Evolutionary conservation across 2,329 filamentous ascomycete species (phyloP).

Genomic region (Rutstroemia sydowiana): DNA sequence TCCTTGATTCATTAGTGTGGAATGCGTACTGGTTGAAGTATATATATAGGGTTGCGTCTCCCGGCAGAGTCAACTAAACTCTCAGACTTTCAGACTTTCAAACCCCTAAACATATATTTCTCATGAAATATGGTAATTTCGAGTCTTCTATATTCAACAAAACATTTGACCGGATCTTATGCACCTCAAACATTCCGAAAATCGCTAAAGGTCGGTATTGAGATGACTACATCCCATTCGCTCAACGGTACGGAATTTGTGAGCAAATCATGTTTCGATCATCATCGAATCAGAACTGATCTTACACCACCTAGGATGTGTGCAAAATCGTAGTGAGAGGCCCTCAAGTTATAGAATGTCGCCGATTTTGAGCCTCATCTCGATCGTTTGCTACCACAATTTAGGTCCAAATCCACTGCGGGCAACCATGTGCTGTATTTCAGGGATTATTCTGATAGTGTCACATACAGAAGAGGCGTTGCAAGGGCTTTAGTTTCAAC

Average conservation of each 20-base stretch:
- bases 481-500: neutral
- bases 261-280: constrained; percentile 8
- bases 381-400: neutral
- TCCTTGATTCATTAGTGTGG: constrained; percentile 15
- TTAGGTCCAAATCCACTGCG: neutral
- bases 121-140: neutral
- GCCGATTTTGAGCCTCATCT: constrained; percentile 5
- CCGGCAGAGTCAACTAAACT: neutral
- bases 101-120: neutral
- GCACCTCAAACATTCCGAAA: constrained; percentile 16
- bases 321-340: neutral
- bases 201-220: constrained; percentile 24
- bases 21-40: constrained; percentile 7
- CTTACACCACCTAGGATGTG: neutral
- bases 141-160: neutral
- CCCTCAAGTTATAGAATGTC: constrained; percentile 5
- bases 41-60: constrained; percentile 19
- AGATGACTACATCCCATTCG: constrained; percentile 20
- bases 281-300: constrained; percentile 14
- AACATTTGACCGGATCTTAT: neutral
- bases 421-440: neutral
- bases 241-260: constrained; percentile 15
- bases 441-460: neutral
- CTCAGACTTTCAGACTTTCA: neutral
- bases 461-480: neutral